phyloP scores from a whole-genome alignment of 139 green algal genomes.

The Chlamydomonas sp. region DNA sequence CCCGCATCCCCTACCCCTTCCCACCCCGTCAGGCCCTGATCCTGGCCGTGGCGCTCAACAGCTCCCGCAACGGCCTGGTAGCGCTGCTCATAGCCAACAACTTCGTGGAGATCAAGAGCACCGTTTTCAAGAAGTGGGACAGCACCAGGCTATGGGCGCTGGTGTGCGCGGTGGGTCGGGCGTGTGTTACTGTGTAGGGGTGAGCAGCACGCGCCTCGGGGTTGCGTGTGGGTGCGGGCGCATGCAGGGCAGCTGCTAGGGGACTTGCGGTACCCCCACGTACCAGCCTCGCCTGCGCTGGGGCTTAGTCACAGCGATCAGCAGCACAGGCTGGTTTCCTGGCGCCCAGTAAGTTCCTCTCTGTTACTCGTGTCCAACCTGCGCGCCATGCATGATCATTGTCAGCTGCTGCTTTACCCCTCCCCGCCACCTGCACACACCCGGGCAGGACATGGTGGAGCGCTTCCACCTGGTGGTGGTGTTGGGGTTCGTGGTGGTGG shows the following conservation, averaged over 20 bases:
- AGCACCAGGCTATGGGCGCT: constrained; percentile 61
- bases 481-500: constrained; percentile 83
- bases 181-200: background rate
- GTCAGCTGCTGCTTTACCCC: background rate
- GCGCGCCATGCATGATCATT: too few species aligned
- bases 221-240: too few species aligned
- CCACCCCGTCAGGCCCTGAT: constrained; percentile 69
- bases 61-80: constrained; percentile 78
- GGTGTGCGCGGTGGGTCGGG: constrained; percentile 55
- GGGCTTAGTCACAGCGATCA: too few species aligned
- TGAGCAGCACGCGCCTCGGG: too few species aligned
- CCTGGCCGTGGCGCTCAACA: constrained; percentile 87
- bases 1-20: constrained; percentile 8
- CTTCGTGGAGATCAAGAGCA: constrained; percentile 92
- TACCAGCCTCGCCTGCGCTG: too few species aligned
- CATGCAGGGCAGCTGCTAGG: too few species aligned
- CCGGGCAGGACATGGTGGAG: constrained; percentile 87
- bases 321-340: too few species aligned
- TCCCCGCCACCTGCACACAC: background rate
- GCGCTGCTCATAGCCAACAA: constrained; percentile 90
- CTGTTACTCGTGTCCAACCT: too few species aligned
- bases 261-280: too few species aligned
- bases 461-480: constrained; percentile 86
- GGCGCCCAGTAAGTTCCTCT: too few species aligned
- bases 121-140: constrained; percentile 66